Percentiles rank a stretch among this genome's conserved stretches.
Evolutionary conservation across 2,329 filamentous ascomycete species (phyloP).

Genomic region (Fusarium succisae): DNA sequence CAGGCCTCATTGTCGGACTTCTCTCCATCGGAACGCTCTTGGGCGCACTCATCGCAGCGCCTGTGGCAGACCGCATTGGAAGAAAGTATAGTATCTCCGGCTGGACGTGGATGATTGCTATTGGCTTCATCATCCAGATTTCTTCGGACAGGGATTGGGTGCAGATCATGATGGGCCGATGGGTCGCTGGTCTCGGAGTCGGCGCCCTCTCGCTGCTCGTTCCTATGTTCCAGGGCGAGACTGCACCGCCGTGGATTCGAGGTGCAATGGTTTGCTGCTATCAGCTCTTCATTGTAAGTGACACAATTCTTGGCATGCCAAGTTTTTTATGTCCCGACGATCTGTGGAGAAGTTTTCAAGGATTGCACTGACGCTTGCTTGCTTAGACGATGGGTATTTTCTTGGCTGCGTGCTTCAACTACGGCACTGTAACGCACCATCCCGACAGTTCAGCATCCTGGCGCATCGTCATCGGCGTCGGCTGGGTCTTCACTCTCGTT

Average conservation of each 20-base stretch:
- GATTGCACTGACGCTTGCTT: neutral
- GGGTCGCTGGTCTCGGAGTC: conserved; percentile 73
- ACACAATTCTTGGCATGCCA: neutral
- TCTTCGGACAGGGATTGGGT: conserved; percentile 65
- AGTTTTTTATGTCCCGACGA: neutral
- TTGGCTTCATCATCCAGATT: conserved; percentile 76
- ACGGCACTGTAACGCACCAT: conserved; percentile 62
- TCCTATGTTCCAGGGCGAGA: conserved; percentile 80
- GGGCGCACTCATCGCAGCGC: conserved; percentile 68
- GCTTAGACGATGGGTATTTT: conserved; percentile 65
- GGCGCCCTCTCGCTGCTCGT: conserved; percentile 71
- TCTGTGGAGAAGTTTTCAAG: neutral
- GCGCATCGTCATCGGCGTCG: conserved; percentile 67
- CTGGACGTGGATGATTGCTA: conserved; percentile 67
- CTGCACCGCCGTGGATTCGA: conserved; percentile 71
- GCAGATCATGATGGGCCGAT: conserved; percentile 72
- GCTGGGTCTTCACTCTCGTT: conserved; percentile 60
- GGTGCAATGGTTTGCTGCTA: conserved; percentile 73
- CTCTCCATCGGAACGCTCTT: conserved; percentile 69
- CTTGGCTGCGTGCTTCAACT: conserved; percentile 68
- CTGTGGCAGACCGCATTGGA: conserved; percentile 71
- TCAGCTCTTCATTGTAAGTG: conserved; percentile 72
- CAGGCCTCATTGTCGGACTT: conserved; percentile 67
- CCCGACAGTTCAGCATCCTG: conserved; percentile 61
- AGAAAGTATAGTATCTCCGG: conserved; percentile 70